Percentiles rank a stretch among this genome's conserved stretches.
phyloP scores from a whole-genome alignment of 805 yeast species.

The Kodamaea lidongshanica region DNA sequence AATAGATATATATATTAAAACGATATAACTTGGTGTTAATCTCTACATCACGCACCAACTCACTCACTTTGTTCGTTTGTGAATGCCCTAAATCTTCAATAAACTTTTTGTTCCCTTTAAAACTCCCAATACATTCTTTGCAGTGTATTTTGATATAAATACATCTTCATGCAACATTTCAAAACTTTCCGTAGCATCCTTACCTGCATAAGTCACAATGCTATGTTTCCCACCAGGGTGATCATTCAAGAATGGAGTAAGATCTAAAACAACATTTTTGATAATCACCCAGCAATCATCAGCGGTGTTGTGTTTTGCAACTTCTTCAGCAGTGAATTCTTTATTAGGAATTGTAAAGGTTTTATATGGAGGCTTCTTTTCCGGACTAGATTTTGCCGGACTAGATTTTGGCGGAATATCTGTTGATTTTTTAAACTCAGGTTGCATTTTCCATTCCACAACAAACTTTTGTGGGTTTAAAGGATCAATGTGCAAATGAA shows the following conservation, averaged over 20 bases:
- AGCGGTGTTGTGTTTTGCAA: slow-evolving; percentile 40
- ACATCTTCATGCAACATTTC: slow-evolving; percentile 54
- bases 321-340: slow-evolving; percentile 43
- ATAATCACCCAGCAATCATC: slow-evolving; percentile 51
- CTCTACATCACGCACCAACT: too few relatives aligned
- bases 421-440: too few relatives aligned
- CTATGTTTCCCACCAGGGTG: slow-evolving; percentile 55
- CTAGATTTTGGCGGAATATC: too few relatives aligned
- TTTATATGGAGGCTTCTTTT: slow-evolving; percentile 2
- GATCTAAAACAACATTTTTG: slow-evolving; percentile 46
- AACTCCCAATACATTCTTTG: slow-evolving; percentile 44
- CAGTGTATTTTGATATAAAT: slow-evolving; percentile 46
- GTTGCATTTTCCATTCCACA: slow-evolving; percentile 34
- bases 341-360: slow-evolving; percentile 38
- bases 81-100: slow-evolving; percentile 28
- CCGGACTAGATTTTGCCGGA: slow-evolving; percentile 1
- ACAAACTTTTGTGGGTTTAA: slow-evolving; percentile 24
- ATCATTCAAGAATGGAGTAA: slow-evolving; percentile 37
- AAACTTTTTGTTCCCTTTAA: slow-evolving; percentile 42
- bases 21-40: not conserved
- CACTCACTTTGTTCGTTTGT: too few relatives aligned
- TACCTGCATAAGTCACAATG: slow-evolving; percentile 41
- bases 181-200: slow-evolving; percentile 45
- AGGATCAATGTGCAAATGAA: slow-evolving; percentile 42
- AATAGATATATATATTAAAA: not conserved